Evolutionary conservation across 768 basidiomycete species (phyloP).

Genomic region (Podaxis pistillaris): DNA sequence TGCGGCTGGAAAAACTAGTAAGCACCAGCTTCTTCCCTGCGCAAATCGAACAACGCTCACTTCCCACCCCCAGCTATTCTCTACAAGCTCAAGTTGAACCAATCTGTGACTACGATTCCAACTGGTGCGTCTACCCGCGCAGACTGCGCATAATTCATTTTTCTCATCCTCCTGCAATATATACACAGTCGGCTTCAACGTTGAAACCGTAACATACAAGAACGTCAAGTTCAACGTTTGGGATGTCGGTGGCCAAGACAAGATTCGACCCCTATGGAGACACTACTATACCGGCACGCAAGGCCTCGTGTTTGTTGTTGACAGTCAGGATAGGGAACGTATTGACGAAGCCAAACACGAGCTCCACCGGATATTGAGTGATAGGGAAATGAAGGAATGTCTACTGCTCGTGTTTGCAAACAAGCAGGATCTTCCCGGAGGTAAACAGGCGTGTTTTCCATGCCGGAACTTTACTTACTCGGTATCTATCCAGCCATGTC

Average conservation of each 20-base stretch:
- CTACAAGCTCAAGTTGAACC: constrained; percentile 98
- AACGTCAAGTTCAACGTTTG: constrained; percentile 95
- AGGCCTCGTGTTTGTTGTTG: constrained; percentile 97
- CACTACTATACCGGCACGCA: constrained; percentile 99
- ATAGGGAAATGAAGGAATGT: constrained; percentile 98
- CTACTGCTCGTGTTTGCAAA: constrained; percentile 97
- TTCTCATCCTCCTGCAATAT: constrained; percentile 10
- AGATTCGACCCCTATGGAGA: constrained; percentile 97
- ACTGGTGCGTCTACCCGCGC: constrained; percentile 58
- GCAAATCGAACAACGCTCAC: constrained; percentile 10
- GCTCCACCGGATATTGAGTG: constrained; percentile 91
- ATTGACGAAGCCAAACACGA: constrained; percentile 97
- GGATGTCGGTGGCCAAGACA: constrained; percentile 99
- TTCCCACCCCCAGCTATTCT: constrained; percentile 70
- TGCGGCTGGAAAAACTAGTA: constrained; percentile 98
- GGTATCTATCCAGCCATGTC: constrained; percentile 75
- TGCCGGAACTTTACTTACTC: neutral
- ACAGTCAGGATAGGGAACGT: constrained; percentile 92
- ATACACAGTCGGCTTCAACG: constrained; percentile 89
- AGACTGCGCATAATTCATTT: neutral
- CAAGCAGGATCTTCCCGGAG: constrained; percentile 97
- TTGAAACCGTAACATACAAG: constrained; percentile 99
- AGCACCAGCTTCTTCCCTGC: constrained; percentile 29
- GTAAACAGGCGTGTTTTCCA: constrained; percentile 42
- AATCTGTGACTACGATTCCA: constrained; percentile 97